phyloP scores from a whole-genome alignment of 148 eudicot genomes.

The Bassia scoparia region DNA sequence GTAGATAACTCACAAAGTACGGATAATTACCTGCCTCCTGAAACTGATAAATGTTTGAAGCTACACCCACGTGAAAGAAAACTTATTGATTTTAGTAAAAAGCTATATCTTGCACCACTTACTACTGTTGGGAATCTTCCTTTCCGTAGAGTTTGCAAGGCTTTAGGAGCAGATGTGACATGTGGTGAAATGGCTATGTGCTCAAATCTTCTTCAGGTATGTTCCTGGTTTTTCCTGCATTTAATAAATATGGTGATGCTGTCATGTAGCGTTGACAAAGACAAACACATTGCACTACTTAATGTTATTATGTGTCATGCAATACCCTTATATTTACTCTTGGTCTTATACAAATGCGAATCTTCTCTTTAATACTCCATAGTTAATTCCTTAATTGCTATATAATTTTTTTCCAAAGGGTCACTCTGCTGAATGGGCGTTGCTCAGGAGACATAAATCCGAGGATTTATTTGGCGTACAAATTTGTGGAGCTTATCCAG shows the following conservation, averaged over 20 bases:
- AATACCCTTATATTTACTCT: background rate
- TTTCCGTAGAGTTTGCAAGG: constrained; percentile 87
- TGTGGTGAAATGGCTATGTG: constrained; percentile 99
- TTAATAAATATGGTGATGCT: background rate
- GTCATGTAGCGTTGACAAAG: background rate
- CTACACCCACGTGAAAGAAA: constrained; percentile 72
- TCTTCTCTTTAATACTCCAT: background rate
- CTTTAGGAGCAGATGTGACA: constrained; percentile 89
- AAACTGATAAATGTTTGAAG: constrained; percentile 71
- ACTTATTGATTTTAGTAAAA: constrained; percentile 82
- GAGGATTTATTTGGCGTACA: constrained; percentile 98
- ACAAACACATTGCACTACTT: background rate
- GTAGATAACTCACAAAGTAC: constrained; percentile 29
- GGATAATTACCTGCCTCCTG: constrained; percentile 31
- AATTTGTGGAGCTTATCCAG: constrained; percentile 98
- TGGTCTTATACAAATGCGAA: background rate
- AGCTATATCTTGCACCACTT: constrained; percentile 93
- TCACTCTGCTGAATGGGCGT: constrained; percentile 99
- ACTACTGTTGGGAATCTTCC: constrained; percentile 99
- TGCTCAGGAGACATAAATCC: constrained; percentile 86
- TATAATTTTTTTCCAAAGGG: constrained; percentile 45
- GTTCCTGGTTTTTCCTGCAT: constrained; percentile 15
- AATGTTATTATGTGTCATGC: background rate
- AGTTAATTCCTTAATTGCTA: background rate
- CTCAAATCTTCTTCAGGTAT: constrained; percentile 94